Percentiles rank a stretch among this genome's conserved stretches.
Evolutionary conservation across 805 yeast genomes (phyloP).

Genomic region (Wickerhamomyces strasburgensis): DNA sequence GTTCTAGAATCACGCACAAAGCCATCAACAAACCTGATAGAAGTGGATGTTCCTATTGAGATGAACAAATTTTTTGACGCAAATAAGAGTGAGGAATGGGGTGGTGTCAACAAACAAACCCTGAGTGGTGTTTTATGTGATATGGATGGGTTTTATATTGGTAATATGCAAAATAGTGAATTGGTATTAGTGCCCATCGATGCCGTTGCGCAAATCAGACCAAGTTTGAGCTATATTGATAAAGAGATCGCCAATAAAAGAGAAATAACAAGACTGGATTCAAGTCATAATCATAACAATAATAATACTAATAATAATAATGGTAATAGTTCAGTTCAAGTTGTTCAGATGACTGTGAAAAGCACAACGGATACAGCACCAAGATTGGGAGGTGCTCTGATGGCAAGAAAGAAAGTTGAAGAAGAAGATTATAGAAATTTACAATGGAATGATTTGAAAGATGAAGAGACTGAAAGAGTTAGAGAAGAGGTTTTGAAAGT

Average conservation of each 20-base stretch:
- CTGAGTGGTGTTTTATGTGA: slow-evolving; percentile 64
- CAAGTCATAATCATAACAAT: slow-evolving; percentile 29
- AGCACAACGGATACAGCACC: slow-evolving; percentile 52
- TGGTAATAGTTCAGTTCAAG: slow-evolving; percentile 42
- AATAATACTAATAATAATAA: slow-evolving; percentile 30
- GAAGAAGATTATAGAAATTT: slow-evolving; percentile 48
- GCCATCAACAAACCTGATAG: slow-evolving; percentile 56
- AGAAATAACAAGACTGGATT: slow-evolving; percentile 35
- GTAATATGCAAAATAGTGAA: slow-evolving; percentile 40
- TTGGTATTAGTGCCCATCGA: slow-evolving; percentile 62
- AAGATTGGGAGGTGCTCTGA: slow-evolving; percentile 64
- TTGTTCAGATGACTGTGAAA: slow-evolving; percentile 75
- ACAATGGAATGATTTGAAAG: slow-evolving; percentile 41
- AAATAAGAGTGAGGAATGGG: slow-evolving; percentile 61
- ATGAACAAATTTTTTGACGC: slow-evolving; percentile 64
- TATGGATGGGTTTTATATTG: slow-evolving; percentile 48
- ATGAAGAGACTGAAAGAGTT: slow-evolving; percentile 25
- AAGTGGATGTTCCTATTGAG: slow-evolving; percentile 72
- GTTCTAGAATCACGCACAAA: slow-evolving; percentile 48
- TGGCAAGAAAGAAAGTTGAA: slow-evolving; percentile 56
- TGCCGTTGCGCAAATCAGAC: slow-evolving; percentile 71
- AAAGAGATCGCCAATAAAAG: slow-evolving; percentile 43
- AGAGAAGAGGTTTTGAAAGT: slow-evolving; percentile 25
- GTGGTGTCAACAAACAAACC: slow-evolving; percentile 52
- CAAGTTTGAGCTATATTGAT: slow-evolving; percentile 77